phyloP scores from a whole-genome alignment of 225 moss, liverwort and hornwort genomes.

The Marchantia paleacea region DNA sequence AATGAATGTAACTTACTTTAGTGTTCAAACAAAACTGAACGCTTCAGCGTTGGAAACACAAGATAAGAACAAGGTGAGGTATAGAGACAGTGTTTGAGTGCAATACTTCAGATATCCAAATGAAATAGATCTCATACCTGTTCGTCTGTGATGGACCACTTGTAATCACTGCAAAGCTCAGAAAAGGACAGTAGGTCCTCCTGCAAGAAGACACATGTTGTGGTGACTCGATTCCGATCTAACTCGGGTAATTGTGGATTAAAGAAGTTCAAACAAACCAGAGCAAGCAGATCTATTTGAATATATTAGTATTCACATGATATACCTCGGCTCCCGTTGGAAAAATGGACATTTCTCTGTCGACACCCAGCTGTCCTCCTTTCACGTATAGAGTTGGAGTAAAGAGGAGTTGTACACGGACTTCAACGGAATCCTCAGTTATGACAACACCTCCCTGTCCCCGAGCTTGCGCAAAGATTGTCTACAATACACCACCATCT shows the following conservation, averaged over 20 bases:
- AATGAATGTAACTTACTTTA: too few species aligned
- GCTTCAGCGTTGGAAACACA: too few species aligned
- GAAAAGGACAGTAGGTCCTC: slow-evolving; percentile 75
- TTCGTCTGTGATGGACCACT: slow-evolving; percentile 77
- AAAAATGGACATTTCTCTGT: slow-evolving; percentile 83
- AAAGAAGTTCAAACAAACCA: background rate
- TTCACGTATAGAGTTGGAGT: slow-evolving; percentile 67
- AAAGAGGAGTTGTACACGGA: slow-evolving; percentile 72
- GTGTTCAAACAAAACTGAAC: too few species aligned
- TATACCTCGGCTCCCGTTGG: slow-evolving; percentile 68
- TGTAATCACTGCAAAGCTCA: slow-evolving; percentile 81
- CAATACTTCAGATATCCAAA: background rate
- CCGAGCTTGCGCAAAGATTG: slow-evolving; percentile 56
- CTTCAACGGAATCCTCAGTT: slow-evolving; percentile 61
- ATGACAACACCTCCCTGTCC: slow-evolving; percentile 63
- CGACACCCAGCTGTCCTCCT: slow-evolving; percentile 85
- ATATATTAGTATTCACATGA: background rate
- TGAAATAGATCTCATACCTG: slow-evolving; percentile 41
- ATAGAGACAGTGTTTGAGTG: background rate
- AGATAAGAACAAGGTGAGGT: background rate
- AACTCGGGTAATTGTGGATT: background rate
- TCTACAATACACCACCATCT: background rate
- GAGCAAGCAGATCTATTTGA: background rate
- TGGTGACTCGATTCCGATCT: background rate
- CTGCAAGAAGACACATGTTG: slow-evolving; percentile 23